Conservation (phyloP, 306 rosid genomes). For the Coriaria nepalensis region DNA sequence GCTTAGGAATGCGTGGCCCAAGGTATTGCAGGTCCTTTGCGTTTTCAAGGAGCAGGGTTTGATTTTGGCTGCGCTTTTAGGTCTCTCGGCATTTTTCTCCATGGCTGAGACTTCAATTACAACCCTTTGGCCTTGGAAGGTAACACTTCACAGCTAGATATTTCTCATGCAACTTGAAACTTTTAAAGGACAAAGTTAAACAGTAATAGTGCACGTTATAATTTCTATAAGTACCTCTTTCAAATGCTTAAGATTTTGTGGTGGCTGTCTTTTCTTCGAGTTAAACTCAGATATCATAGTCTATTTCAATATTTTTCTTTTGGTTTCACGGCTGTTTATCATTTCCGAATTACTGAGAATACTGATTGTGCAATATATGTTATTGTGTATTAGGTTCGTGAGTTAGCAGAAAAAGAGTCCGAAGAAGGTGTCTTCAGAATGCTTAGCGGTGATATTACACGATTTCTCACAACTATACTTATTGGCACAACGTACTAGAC, state of each 20-base stretch:
- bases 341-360: neutral
- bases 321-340: neutral
- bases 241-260: neutral
- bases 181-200: too few relatives aligned
- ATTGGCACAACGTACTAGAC: slow-evolving; percentile 94
- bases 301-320: slow-evolving; percentile 4
- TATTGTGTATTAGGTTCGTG: slow-evolving; percentile 42
- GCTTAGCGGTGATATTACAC: slow-evolving; percentile 82
- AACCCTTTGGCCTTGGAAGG: slow-evolving; percentile 99
- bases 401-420: slow-evolving; percentile 84
- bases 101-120: slow-evolving; percentile 98
- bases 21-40: slow-evolving; percentile 49
- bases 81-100: slow-evolving; percentile 97
- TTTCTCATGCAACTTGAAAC: too few relatives aligned
- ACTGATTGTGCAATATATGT: slow-evolving; percentile 4
- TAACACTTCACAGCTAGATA: slow-evolving; percentile 8
- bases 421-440: slow-evolving; percentile 83
- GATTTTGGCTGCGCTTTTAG: slow-evolving; percentile 67
- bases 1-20: slow-evolving; percentile 79
- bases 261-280: too few relatives aligned
- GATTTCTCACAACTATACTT: slow-evolving; percentile 93
- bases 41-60: slow-evolving; percentile 89
- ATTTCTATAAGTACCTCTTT: too few relatives aligned
- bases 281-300: neutral
- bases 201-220: too few relatives aligned